These are phyloP conservation scores for Erythrophleum ivorense DNA, from an alignment of 331 rosid genomes.

Conservation along the genomic window DNA sequence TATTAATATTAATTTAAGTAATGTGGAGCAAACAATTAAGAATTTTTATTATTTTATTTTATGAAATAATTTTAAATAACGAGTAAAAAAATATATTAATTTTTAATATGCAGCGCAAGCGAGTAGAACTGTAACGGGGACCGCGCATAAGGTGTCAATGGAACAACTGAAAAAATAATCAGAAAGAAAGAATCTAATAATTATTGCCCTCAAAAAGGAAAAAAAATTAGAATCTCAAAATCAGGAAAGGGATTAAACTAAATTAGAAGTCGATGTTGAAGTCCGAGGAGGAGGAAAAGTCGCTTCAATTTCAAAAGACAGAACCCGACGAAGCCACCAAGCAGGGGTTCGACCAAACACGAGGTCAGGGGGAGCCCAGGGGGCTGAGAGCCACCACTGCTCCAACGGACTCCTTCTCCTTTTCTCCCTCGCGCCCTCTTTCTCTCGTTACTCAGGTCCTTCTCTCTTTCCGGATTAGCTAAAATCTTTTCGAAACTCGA, in stretches of 20 bases:
- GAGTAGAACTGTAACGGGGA: not conserved
- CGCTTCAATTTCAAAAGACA: slow-evolving; percentile 40
- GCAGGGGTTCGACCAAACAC: slow-evolving; percentile 11
- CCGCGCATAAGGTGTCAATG: not conserved
- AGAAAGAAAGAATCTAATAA: not conserved
- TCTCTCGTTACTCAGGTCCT: not conserved
- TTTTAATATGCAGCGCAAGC: not conserved
- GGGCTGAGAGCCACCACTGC: slow-evolving; percentile 49
- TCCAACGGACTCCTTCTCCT: slow-evolving; percentile 54
- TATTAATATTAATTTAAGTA: no score
- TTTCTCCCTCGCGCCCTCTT: not conserved
- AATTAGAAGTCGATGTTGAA: slow-evolving; percentile 30
- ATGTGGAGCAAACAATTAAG: no score
- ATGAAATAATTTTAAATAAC: no score
- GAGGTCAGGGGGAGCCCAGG: slow-evolving; percentile 47
- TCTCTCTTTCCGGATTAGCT: slow-evolving; percentile 2
- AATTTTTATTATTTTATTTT: no score
- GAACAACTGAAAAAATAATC: not conserved
- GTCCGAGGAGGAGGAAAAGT: slow-evolving; percentile 46
- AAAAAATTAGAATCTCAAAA: not conserved
- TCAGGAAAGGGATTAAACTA: slow-evolving; percentile 11
- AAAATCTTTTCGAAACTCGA: slow-evolving; percentile 22
- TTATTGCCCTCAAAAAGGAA: not conserved
- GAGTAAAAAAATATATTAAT: no score
- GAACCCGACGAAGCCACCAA: slow-evolving; percentile 27